phyloP scores from a whole-genome alignment of 163 green algal species.

The Scenedesmus sp. region DNA sequence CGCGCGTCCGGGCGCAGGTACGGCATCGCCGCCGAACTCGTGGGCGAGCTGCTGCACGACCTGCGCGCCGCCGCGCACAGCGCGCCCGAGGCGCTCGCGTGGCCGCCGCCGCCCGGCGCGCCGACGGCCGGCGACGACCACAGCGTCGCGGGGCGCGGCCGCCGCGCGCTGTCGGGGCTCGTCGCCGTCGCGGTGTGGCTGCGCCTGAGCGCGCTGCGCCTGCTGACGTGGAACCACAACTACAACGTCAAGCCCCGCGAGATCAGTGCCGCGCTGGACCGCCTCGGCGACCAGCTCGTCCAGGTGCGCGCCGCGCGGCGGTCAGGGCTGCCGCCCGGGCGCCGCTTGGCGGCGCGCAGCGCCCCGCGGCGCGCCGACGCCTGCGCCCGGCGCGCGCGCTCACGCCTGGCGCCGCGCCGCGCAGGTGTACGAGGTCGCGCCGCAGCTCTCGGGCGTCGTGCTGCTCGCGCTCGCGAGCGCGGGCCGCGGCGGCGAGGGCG shows the following conservation, averaged over 20 bases:
- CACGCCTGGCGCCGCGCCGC: no score
- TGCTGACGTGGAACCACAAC: slow-evolving; percentile 85
- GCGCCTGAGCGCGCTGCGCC: slow-evolving; percentile 64
- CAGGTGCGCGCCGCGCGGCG: no score
- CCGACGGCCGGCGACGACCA: background rate
- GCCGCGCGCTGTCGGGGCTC: slow-evolving; percentile 37
- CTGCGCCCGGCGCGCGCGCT: no score
- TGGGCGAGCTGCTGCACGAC: slow-evolving; percentile 42
- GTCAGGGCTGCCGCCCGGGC: no score
- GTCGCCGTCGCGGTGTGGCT: slow-evolving; percentile 67
- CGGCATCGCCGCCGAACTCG: slow-evolving; percentile 50
- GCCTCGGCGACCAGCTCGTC: slow-evolving; percentile 3
- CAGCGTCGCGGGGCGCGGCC: background rate
- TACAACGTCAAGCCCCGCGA: slow-evolving; percentile 90
- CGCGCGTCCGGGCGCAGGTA: no score
- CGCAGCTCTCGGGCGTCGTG: slow-evolving; percentile 39
- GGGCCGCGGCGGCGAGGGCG: slow-evolving; percentile 68
- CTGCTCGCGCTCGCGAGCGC: slow-evolving; percentile 68
- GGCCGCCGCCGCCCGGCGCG: background rate
- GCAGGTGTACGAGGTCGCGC: slow-evolving; percentile 26
- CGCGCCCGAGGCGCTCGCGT: background rate
- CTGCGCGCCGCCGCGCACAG: slow-evolving; percentile 5
- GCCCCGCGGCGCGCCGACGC: no score
- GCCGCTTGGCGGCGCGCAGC: no score
- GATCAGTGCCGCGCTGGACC: slow-evolving; percentile 64